Evolutionary conservation across 1,284 basidiomycete species (phyloP).

Genomic region (Hemileia vastatrix): DNA sequence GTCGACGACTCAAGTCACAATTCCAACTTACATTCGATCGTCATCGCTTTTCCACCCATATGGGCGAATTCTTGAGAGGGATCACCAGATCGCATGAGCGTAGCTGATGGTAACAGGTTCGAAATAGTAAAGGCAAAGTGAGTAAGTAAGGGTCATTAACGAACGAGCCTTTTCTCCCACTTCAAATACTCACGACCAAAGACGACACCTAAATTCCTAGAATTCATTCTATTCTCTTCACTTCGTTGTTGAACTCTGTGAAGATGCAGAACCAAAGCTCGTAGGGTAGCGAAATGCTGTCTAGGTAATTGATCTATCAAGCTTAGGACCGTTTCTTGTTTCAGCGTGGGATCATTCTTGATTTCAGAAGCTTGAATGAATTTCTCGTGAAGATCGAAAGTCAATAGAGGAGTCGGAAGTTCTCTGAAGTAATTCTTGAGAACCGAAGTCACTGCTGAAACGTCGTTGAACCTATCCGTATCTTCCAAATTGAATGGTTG

Average conservation of each 20-base stretch:
- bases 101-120: slow-evolving; percentile 53
- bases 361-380: slow-evolving; percentile 54
- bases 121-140: background rate
- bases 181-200: slow-evolving; percentile 83
- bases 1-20: slow-evolving; percentile 77
- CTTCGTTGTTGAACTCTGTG: slow-evolving; percentile 64
- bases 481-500: slow-evolving; percentile 82
- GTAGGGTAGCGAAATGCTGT: slow-evolving; percentile 77
- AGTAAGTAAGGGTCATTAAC: slow-evolving; percentile 7
- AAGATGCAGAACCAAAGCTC: slow-evolving; percentile 73
- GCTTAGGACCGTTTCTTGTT: slow-evolving; percentile 57
- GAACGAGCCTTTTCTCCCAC: background rate
- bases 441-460: slow-evolving; percentile 89
- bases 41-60: slow-evolving; percentile 88
- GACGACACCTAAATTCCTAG: slow-evolving; percentile 94
- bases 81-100: slow-evolving; percentile 79
- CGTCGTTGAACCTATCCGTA: slow-evolving; percentile 84
- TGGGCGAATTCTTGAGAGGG: slow-evolving; percentile 83
- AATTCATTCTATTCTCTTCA: slow-evolving; percentile 80
- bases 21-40: slow-evolving; percentile 46
- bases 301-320: slow-evolving; percentile 68
- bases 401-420: slow-evolving; percentile 78
- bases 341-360: slow-evolving; percentile 54
- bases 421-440: slow-evolving; percentile 92
- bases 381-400: slow-evolving; percentile 79